phyloP scores from a whole-genome alignment of 75 land plant species.

The Azolla pinnata region DNA sequence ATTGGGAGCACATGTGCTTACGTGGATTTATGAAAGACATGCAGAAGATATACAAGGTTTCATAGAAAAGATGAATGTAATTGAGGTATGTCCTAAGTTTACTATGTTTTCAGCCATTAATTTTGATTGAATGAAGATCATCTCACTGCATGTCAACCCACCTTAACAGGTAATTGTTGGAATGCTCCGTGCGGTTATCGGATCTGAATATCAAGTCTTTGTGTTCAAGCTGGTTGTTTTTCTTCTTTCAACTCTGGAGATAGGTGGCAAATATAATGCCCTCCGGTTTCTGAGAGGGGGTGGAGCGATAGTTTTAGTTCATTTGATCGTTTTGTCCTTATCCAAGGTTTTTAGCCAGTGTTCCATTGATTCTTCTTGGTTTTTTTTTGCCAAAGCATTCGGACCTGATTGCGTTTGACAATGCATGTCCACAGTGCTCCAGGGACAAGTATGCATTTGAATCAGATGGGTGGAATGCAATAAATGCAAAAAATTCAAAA shows the following conservation, averaged over 20 bases:
- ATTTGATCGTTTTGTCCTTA: constrained; percentile 31
- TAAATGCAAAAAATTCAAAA: constrained; percentile 10
- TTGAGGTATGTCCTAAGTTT: constrained; percentile 24
- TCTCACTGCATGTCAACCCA: no score
- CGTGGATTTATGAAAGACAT: constrained; percentile 41
- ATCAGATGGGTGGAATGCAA: constrained; percentile 39
- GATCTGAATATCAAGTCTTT: constrained; percentile 36
- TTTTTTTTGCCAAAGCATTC: not conserved
- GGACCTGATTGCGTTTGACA: not conserved
- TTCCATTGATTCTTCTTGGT: not conserved
- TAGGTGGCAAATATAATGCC: constrained; percentile 30
- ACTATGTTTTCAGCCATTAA: not conserved
- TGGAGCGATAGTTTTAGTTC: constrained; percentile 31
- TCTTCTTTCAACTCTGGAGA: constrained; percentile 27
- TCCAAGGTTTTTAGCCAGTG: constrained; percentile 21
- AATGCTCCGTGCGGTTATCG: constrained; percentile 41
- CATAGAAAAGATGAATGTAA: constrained; percentile 29
- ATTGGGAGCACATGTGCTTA: constrained; percentile 32
- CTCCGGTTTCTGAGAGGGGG: constrained; percentile 38
- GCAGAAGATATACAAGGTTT: constrained; percentile 20
- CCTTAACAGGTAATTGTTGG: constrained; percentile 36
- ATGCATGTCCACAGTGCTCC: constrained; percentile 23
- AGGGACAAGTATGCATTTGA: constrained; percentile 29
- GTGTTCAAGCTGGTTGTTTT: constrained; percentile 40
- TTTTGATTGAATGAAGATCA: constrained; percentile 3